Evolutionary conservation across 1,284 basidiomycete genomes (phyloP), one percentile per base, ranked within the genome.

Genomic region (Cryptococcus sp.): DNA sequence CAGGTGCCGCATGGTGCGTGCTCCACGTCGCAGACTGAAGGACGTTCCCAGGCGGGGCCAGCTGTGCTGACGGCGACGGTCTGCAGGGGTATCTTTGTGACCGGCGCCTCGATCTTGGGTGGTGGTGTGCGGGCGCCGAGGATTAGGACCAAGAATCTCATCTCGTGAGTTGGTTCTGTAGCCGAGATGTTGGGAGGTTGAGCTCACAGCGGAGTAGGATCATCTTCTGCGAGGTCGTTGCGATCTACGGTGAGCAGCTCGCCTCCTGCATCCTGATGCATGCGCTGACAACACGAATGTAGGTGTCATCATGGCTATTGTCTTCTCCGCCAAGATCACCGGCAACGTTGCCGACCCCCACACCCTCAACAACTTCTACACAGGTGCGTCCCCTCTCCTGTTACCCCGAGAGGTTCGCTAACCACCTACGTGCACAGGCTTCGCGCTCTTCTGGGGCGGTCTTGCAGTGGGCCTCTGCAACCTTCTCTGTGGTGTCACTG

Each of bases 161-260:
- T 98, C 69, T 94, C 90, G 93, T 91, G 57, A 57, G 83, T 76
- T 40, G 37, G 36, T 0, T 20, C 39, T n/a, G 23, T 38, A 11
- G 21, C 20, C 35, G 33, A 4, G 0, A 12, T 50, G 2, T 50
- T 15, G 21, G 36, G 20, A n/a, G n/a, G n/a, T 12, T 2, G 13
- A 12, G 12, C 67, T 46, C 4, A 49, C 24, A 24, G 33, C 48
- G 43, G 24, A 43, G 15, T 33, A 95, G 92, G 63, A 94, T 98
- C 80, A 98, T 98, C 74, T 98, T 98, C 81, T 98, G 95, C 76
- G 95, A 98, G 81, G 95, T 97, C 65, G 91, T 96, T 21, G 93
- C 92, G 60, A 96, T 96, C 71, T 96, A 95, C 77, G 94, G 91
- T 94, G 77, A 61, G 87, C 83, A 36, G 24, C 28, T 33, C 20